These are phyloP conservation scores for Zygoascus sp. DNA, from an alignment of 1,139 yeast genomes.

Conservation along the genomic window DNA sequence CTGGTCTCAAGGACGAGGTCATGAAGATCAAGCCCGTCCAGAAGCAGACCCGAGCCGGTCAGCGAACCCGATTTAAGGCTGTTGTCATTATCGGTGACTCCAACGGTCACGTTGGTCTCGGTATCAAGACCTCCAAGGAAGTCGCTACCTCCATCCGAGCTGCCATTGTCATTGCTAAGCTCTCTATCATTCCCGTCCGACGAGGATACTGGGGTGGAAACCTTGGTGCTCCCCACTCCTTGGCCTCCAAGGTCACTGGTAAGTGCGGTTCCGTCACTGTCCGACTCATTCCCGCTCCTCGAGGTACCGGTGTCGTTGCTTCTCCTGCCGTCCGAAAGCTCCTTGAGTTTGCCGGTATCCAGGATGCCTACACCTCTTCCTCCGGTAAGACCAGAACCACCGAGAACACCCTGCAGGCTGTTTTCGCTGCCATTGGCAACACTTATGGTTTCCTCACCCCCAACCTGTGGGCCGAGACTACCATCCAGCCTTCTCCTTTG, in stretches of 20 bases:
- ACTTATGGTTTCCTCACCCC: conserved; percentile 99
- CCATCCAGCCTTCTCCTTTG: conserved; percentile 87
- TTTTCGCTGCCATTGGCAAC: conserved; percentile 99
- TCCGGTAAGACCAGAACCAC: conserved; percentile 99
- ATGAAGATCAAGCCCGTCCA: conserved; percentile 99
- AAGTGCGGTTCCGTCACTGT: conserved; percentile 99
- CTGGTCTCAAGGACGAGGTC: conserved; percentile 95
- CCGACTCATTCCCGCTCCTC: conserved; percentile 99
- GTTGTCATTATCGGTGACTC: conserved; percentile 99
- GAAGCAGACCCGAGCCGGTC: conserved; percentile 99
- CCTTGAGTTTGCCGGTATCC: conserved; percentile 99
- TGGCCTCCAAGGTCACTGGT: conserved; percentile 97
- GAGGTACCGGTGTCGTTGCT: conserved; percentile 99
- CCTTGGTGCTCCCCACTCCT: conserved; percentile 99
- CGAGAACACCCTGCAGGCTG: conserved; percentile 99
- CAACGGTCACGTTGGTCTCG: conserved; percentile 99
- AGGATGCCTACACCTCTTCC: conserved; percentile 98
- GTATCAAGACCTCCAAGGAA: conserved; percentile 99
- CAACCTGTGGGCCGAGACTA: conserved; percentile 91
- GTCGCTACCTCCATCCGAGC: conserved; percentile 99
- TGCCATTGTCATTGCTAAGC: conserved; percentile 98
- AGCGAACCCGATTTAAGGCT: conserved; percentile 99
- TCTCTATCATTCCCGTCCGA: conserved; percentile 98
- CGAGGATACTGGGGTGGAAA: conserved; percentile 99
- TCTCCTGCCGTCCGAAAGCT: conserved; percentile 99